Evolutionary conservation across 2,329 filamentous ascomycete genomes (phyloP).

Genomic region (Botryotinia globosa): DNA sequence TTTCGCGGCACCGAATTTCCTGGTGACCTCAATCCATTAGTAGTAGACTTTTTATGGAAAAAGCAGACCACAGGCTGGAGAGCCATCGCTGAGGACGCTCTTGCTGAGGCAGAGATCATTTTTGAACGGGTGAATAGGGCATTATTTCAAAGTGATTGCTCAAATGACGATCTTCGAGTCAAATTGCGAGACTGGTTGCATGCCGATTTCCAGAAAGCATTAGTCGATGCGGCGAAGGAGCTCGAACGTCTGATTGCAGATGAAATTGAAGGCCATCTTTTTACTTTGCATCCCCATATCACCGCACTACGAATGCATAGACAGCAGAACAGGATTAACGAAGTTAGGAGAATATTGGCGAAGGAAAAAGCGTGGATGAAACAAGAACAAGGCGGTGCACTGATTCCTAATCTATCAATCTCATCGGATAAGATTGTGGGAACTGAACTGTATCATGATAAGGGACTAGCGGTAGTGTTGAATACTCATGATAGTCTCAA

Average conservation of each 20-base stretch:
- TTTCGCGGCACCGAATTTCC: conserved; percentile 25
- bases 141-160: conserved; percentile 23
- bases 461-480: conserved; percentile 19
- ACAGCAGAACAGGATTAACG: conserved; percentile 15
- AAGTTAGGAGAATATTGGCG: conserved; percentile 15
- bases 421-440: background rate
- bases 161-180: conserved; percentile 21
- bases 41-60: conserved; percentile 25
- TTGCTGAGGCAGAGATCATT: conserved; percentile 21
- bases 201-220: conserved; percentile 21
- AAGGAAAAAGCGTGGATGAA: background rate
- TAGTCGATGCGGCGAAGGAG: conserved; percentile 21
- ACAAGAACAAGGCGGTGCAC: background rate
- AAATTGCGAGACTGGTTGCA: conserved; percentile 25
- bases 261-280: conserved; percentile 22
- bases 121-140: conserved; percentile 20
- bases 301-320: background rate
- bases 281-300: conserved; percentile 24
- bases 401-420: background rate
- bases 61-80: conserved; percentile 24
- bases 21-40: conserved; percentile 25
- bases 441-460: background rate
- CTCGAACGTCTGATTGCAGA: conserved; percentile 23
- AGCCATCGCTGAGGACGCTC: conserved; percentile 18
- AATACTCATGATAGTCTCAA: conserved; percentile 21